These are phyloP conservation scores for Pyrenopolyporus hunteri DNA, from an alignment of 495 filamentous ascomycete genomes.

Conservation along the genomic window DNA sequence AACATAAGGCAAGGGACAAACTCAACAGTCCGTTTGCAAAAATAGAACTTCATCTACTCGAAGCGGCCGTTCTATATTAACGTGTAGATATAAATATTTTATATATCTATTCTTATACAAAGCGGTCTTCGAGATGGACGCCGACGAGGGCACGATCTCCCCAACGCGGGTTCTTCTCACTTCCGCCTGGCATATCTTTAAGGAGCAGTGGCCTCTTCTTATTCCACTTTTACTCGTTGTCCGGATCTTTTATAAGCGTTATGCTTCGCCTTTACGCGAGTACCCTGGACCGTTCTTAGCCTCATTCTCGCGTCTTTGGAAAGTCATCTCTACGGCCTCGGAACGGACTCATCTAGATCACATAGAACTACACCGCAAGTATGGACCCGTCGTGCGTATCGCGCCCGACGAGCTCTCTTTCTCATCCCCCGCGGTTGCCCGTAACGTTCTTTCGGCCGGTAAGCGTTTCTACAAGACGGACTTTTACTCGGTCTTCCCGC, in stretches of 20 bases:
- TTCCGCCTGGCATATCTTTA: slow-evolving; percentile 38
- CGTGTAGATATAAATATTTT: too few relatives aligned
- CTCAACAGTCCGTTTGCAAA: slow-evolving; percentile 20
- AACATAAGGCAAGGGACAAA: slow-evolving; percentile 14
- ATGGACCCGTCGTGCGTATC: slow-evolving; percentile 63
- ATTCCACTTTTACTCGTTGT: slow-evolving; percentile 41
- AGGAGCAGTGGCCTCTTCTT: slow-evolving; percentile 46
- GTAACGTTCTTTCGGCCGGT: slow-evolving; percentile 54
- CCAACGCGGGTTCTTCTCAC: slow-evolving; percentile 39
- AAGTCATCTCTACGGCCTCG: slow-evolving; percentile 44
- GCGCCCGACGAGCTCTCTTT: slow-evolving; percentile 63
- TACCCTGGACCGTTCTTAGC: slow-evolving; percentile 59
- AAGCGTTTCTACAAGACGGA: slow-evolving; percentile 63
- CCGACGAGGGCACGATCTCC: slow-evolving; percentile 39
- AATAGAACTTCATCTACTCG: background rate
- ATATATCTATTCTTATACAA: background rate
- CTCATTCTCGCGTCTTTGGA: slow-evolving; percentile 56
- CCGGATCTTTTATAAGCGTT: slow-evolving; percentile 48
- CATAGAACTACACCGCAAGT: slow-evolving; percentile 56
- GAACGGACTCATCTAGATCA: slow-evolving; percentile 54
- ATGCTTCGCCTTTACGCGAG: slow-evolving; percentile 52
- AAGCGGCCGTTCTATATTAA: background rate
- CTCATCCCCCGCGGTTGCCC: slow-evolving; percentile 56
- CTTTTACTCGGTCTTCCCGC: slow-evolving; percentile 61
- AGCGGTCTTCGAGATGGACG: slow-evolving; percentile 33